Base-by-base conservation (phyloP, 2,329 filamentous ascomycete species). In the Arthrocladium fulminans region DNA sequence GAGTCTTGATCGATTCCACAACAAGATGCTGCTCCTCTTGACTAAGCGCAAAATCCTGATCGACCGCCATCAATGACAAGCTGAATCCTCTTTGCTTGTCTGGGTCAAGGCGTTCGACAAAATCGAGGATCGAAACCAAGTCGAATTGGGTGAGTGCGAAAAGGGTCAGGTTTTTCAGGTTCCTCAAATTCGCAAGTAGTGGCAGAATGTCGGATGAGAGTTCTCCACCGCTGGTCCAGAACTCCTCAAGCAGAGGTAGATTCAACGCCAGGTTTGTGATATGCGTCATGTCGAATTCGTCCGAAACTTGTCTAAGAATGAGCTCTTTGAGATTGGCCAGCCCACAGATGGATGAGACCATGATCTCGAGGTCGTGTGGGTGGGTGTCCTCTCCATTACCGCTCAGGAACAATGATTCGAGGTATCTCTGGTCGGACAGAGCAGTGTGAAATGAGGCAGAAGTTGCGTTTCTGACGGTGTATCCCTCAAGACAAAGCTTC, bases 121-220 rank as follows among this genome's bases (percentile, higher is more conserved):
- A 66, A 22, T 61, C 56, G 32, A 65, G 50, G 17, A 66, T 62
- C 10, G 56, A 60, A 25, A 59, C 50, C 3, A 56, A 53, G 17
- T 56, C 61, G 48, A 67, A 66, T n/a, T 61, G 55, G n/a, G 60
- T 65, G 42, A 59, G 48, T 19, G 60, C 63, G 45, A 62, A 60
- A 24, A 67, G 57, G 6, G 53, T 56, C 17, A 67, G 57, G 25
- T 54, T 57, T 48, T 51, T 57, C 24, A 59, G 41, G 17, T 54
- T 54, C 20, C 54, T 55, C 22, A 67, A 56, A 13, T 58, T 57
- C n/a, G 57, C 52, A 2, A 66, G 51, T 17, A 54, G 41, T n/a
- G 54, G 47, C 25, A 66, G 60, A 15, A 63, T 53, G 4, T 57
- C 52, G 29, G 60, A 59, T 19, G 60, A 56, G n/a, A 65, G 61